Base-by-base conservation (phyloP, 1,284 basidiomycete species). In the Amylostereum areolatum region DNA sequence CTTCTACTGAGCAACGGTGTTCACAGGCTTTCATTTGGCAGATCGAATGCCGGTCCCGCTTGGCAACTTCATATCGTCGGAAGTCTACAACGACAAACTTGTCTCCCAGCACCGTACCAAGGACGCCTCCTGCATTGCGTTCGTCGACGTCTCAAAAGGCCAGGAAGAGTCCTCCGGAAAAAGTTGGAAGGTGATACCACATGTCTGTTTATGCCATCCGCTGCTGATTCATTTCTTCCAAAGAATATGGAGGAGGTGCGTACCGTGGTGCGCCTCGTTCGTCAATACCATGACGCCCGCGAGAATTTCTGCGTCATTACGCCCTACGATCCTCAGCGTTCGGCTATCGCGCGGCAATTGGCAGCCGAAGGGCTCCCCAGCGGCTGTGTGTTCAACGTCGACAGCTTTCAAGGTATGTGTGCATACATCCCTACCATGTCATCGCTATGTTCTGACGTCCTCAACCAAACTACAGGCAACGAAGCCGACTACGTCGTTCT, bases 1-100 rank as follows among this genome's bases (percentile, higher is more conserved):
- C 18, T 45, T 25, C 29, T 35, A 11, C 35, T 36, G n/a, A n/a
- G n/a, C n/a, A n/a, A n/a, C n/a, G n/a, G n/a, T n/a, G n/a, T 28
- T 41, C 48, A 47, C 43, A 43, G 12, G 37, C 35, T 25, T 25
- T 43, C 24, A 31, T 31, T 32, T 43, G 10, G 6, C 49, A 83
- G 87, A 89, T 57, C 80, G 88, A 2, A 88, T 90, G 85, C 87
- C 88, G 49, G 74, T 77, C 39, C 76, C 84, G 54, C 80, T 89
- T 70, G 86, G 86, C n/a, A 55, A 71, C 5, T 81, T 86, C 47
- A 83, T 90, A 43, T 89, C 85, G 27, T 57, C 72, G 43, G 67
- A 69, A 51, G 71, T 90, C 4, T 90, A 90, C 68, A 66, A 81
- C 27, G 59, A 65, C 1, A 62, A 66, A 42, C 66, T 80, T 10